Base-by-base conservation (phyloP, 257 asterid species). In the Henckelia pumila region DNA sequence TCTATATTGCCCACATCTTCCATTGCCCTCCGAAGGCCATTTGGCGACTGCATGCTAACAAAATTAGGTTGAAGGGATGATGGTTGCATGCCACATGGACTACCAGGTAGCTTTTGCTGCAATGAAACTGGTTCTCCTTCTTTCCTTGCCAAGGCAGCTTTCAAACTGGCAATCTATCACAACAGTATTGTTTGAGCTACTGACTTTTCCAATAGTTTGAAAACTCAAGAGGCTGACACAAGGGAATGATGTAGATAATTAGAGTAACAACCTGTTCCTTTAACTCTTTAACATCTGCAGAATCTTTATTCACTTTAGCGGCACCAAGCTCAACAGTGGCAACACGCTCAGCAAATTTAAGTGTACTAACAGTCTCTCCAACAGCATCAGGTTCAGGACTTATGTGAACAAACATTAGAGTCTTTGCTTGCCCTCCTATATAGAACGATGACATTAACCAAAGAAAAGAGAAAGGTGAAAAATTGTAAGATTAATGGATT, bases 321-420 rank as follows among this genome's bases (percentile, higher is more conserved):
- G 99, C 96, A 26, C 99, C 99, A 64, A 94, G 98, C 82, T 94
- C 99, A 44, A 94, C 99, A 17, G 93, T 84, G 37, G 98, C 89
- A 17, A 94, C 99, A 16, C 97, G 96, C 85, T 94, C 99, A 40
- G 99, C 99, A 81, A 94, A 94, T 75, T 94, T 94, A 21, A 94
- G 95, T 13, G 99, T 94, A 68, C 97, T 91, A 63, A 94, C 83
- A 26, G 97, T 91, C 83, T 94, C 99, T 70, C 98, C 99, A 64
- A 81, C 40, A 7, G 97, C 95, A 68, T 91, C 99, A 62, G 82
- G 83, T 71, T 94, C 99, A 2, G 96, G 98, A 78, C 99, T 91
- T 79, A 89, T 84, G 75, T 94, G 97, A 74, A 94, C 96, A 71
- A 94, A 94, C 99, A 94, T 94, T 63, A 94, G 78, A 28, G 99